Base-by-base conservation (phyloP, 2,329 filamentous ascomycete genomes). In the Colletotrichum phormii region DNA sequence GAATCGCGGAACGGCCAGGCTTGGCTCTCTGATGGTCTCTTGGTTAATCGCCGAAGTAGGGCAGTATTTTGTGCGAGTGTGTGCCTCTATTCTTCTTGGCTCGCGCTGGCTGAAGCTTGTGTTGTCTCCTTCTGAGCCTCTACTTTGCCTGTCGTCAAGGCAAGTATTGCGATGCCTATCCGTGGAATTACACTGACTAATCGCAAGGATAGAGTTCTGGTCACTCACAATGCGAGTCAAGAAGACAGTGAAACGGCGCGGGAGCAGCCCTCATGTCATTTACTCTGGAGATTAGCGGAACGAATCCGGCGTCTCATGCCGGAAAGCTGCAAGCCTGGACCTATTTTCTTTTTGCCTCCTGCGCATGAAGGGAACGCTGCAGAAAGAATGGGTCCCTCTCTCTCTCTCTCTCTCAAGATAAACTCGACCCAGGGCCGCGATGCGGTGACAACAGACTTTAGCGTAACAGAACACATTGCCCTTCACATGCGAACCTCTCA, bases 401-500 rank as follows among this genome's bases (percentile, higher is more conserved):
- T 54, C 51, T 29, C 49, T 49, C 22, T 22, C 15, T 54, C 51
- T 29, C 49, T 49, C 22, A 18, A 64, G 53, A 68, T 69, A 46
- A 69, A 57, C 31, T 46, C 58, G 24, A 42, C 58, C n/a, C 22
- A 29, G 22, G 37, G 24, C 54, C 33, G 54, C 31, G 53, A 65
- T 70, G 22, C 22, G 46, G 31, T 42, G 58, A 55, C 63, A 49
- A 49, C 63, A 59, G 54, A 33, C 29, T 35, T 29, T 46, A 42
- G 24, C 35, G 54, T 60, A 62, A 54, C 24, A 46, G 42, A 49
- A 49, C 42, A 49, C 42, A 49, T 49, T 22, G 7, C 15, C 18
- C 24, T n/a, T 66, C 42, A 57, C 58, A 63, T 68, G 49, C 58
- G 49, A 68, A 18, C 46, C 57, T 46, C 58, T 68, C 42, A 49